Conservation (phyloP, 2,329 filamentous ascomycete species). For the Fusarium oligoseptatum region DNA sequence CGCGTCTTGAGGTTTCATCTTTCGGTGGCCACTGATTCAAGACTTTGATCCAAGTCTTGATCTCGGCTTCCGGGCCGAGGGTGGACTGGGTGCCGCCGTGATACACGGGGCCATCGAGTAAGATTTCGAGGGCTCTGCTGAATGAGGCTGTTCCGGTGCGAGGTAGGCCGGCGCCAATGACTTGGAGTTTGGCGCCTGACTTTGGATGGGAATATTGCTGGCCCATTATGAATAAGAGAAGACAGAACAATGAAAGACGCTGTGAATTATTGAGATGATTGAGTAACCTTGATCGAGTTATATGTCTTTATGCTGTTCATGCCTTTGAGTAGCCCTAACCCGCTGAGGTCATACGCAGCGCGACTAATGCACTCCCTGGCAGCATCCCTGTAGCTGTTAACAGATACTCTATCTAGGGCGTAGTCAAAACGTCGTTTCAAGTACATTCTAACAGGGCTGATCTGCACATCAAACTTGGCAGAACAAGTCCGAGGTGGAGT, state of each 20-base stretch:
- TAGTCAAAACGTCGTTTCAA: neutral
- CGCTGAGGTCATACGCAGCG: neutral
- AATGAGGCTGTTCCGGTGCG: conserved; percentile 45
- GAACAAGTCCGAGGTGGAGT: neutral
- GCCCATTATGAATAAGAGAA: conserved; percentile 21
- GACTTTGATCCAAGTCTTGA: conserved; percentile 1
- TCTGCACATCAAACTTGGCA: neutral
- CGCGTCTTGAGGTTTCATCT: neutral
- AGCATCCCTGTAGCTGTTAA: neutral
- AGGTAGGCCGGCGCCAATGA: conserved; percentile 46
- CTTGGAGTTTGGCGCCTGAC: conserved; percentile 33
- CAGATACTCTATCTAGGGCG: neutral
- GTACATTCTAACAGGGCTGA: neutral
- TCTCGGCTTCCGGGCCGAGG: neutral
- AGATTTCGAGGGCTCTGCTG: conserved; percentile 39
- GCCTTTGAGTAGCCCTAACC: neutral
- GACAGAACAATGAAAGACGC: neutral
- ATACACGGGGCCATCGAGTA: neutral
- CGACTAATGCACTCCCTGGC: neutral
- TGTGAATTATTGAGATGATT: neutral
- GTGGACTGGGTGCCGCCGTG: neutral
- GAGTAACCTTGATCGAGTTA: neutral
- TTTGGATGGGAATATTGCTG: conserved; percentile 40
- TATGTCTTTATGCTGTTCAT: neutral
- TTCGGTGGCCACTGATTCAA: neutral